phyloP scores from a whole-genome alignment of 768 basidiomycete genomes.

The Rhodosporidiobolus odoratus region DNA sequence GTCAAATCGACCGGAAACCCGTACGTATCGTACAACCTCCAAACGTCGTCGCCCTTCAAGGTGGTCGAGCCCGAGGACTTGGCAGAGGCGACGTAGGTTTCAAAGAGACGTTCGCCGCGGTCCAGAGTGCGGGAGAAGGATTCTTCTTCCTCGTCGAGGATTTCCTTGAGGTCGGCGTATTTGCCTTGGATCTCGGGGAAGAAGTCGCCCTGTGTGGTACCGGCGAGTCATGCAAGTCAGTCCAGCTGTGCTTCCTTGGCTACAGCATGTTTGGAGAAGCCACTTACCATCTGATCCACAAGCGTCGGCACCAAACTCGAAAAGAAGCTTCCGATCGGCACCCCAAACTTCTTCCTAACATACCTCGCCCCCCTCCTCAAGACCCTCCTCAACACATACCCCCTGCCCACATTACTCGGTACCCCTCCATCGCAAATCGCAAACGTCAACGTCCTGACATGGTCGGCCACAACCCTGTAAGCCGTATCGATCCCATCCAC shows the following conservation, averaged over 20 bases:
- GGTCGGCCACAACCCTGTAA: slow-evolving; percentile 94
- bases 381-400: slow-evolving; percentile 93
- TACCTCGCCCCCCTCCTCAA: slow-evolving; percentile 90
- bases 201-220: slow-evolving; percentile 59
- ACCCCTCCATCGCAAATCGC: slow-evolving; percentile 94
- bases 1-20: slow-evolving; percentile 98
- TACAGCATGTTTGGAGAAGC: neutral
- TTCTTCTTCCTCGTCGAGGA: slow-evolving; percentile 94
- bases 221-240: neutral
- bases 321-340: slow-evolving; percentile 83
- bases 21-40: slow-evolving; percentile 95
- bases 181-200: slow-evolving; percentile 86
- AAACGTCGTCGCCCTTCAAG: slow-evolving; percentile 86
- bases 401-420: slow-evolving; percentile 91
- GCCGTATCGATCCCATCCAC: slow-evolving; percentile 92
- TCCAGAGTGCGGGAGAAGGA: slow-evolving; percentile 96
- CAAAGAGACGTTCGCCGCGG: slow-evolving; percentile 92
- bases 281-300: slow-evolving; percentile 74
- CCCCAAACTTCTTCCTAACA: slow-evolving; percentile 86
- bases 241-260: too few species aligned
- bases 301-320: slow-evolving; percentile 84
- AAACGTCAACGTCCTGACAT: slow-evolving; percentile 89
- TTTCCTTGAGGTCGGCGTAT: slow-evolving; percentile 80
- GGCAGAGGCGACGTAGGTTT: slow-evolving; percentile 71
- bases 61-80: slow-evolving; percentile 59